Conservation (phyloP, 148 eudicot species). For the Camellia granthamiana region DNA sequence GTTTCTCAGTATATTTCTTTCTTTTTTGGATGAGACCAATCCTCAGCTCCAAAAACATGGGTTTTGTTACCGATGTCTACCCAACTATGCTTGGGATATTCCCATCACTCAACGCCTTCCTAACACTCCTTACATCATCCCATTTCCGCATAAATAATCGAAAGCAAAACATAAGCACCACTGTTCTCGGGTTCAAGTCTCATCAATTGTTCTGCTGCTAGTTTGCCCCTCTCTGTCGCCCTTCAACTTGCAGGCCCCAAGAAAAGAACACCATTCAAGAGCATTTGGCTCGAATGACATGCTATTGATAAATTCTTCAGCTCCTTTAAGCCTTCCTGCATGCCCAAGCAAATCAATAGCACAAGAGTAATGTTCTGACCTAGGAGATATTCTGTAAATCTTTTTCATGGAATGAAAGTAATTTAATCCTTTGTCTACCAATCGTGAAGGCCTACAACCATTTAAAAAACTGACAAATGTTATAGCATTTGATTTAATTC, state of each 20-base stretch:
- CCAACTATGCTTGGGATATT: conserved; percentile 57
- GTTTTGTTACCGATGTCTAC: conserved; percentile 1
- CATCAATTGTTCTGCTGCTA: conserved; percentile 22
- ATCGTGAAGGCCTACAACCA: too few species aligned
- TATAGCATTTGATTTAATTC: conserved; percentile 29
- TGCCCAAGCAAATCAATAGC: conserved; percentile 49
- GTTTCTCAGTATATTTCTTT: too few species aligned
- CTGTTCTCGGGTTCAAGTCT: too few species aligned
- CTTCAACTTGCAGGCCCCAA: conserved; percentile 42
- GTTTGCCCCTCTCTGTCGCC: conserved; percentile 38
- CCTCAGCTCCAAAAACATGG: too few species aligned
- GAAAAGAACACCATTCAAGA: conserved; percentile 44
- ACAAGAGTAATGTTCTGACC: conserved; percentile 44
- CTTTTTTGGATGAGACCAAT: too few species aligned
- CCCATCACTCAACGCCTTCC: conserved; percentile 11
- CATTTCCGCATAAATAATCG: conserved; percentile 54
- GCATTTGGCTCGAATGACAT: too few species aligned
- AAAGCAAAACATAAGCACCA: conserved; percentile 40
- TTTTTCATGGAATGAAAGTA: conserved; percentile 26
- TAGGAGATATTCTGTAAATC: conserved; percentile 34
- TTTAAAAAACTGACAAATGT: background rate
- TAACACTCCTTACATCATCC: conserved; percentile 33
- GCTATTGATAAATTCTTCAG: too few species aligned
- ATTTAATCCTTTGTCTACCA: too few species aligned
- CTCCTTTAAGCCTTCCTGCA: conserved; percentile 44